A percentile compares a stretch with the other conserved stretches of the same genome.
Evolutionary conservation across 2,329 filamentous ascomycete genomes (phyloP).

Genomic region (Magnaporthiopsis poae): DNA sequence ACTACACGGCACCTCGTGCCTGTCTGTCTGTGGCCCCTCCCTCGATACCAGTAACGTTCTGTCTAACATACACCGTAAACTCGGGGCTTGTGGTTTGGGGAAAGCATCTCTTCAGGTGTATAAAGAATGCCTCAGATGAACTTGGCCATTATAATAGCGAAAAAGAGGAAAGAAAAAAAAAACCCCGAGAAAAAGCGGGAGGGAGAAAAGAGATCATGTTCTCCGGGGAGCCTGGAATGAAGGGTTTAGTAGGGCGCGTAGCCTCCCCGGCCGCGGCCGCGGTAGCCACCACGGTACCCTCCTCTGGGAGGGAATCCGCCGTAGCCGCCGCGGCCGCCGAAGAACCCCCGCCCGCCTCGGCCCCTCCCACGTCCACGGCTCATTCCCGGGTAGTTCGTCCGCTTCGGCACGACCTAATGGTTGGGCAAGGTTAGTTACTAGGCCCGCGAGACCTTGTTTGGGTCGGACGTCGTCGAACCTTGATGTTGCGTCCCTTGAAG

Average conservation of each 20-base stretch:
- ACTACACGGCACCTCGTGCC: not conserved
- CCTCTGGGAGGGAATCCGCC: constrained; percentile 45
- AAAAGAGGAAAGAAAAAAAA: too few relatives aligned
- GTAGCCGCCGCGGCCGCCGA: constrained; percentile 29
- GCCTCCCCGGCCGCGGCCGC: constrained; percentile 51
- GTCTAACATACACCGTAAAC: not conserved
- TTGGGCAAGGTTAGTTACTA: not conserved
- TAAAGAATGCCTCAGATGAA: not conserved
- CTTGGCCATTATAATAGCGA: not conserved
- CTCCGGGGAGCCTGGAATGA: not conserved
- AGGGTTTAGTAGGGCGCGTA: constrained; percentile 52
- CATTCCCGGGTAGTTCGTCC: constrained; percentile 94
- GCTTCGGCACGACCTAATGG: constrained; percentile 66
- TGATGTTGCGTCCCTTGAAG: constrained; percentile 89
- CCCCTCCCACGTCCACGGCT: constrained; percentile 59
- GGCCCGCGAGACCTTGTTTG: not conserved
- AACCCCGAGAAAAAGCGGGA: not conserved
- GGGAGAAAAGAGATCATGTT: not conserved
- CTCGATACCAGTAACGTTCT: not conserved
- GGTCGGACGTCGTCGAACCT: constrained; percentile 31
- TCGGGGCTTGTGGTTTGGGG: not conserved
- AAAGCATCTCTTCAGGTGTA: not conserved
- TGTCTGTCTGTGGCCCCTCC: not conserved
- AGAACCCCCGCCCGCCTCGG: constrained; percentile 33
- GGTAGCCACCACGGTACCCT: constrained; percentile 51